Evolutionary conservation across 2,329 filamentous ascomycete genomes (phyloP), one percentile per base, ranked within the genome.

Genomic region (Tolypocladium tundrense): DNA sequence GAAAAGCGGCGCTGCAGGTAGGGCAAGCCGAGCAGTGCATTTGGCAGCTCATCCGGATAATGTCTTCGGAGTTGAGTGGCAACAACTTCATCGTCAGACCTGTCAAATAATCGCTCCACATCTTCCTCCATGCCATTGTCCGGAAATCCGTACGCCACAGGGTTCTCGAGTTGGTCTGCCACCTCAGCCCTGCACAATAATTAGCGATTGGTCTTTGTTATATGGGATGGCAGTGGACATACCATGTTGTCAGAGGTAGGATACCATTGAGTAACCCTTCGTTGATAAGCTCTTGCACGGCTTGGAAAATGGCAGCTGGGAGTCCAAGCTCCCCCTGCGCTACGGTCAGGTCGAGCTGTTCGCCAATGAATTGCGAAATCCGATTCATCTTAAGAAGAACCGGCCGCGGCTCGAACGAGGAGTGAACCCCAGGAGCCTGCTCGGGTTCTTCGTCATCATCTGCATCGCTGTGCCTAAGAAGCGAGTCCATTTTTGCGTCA

Each of bases 231-330:
- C n/a, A n/a, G 10, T 31, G 19, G 7, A 58, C 68, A 51, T 67
- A 72, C 71, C 72, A 75, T 43, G 71, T 72, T 35, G 60, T 63
- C 0, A 74, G 62, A 2, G 70, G 65, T 5, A 71, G 60, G 42
- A 57, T 64, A 16, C 67, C 69, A 37, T 61, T 58, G 4, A 60
- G 54, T 6, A 64, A 33, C 1, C 70, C 69, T 21, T 63, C 56
- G 9, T 68, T 60, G 21, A 73, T 63, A 0, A 60, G 62, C 4
- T 62, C 61, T 7, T 66, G 64, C 7, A 73, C 59, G n/a, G 66
- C 61, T 8, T 61, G 60, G 33, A 72, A 60, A 6, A 73, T 50
- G 0, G 60, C 59, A 10, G 57, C 59, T 0, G 71, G 66, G 24
- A 72, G 64, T 39, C 69, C 67, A 31, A 60, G 53, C 24, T 63